Percentiles rank a stretch among this genome's conserved stretches.
Evolutionary conservation across 1,284 basidiomycete species (phyloP).

Genomic region (Microbotryomycetes sp.): DNA sequence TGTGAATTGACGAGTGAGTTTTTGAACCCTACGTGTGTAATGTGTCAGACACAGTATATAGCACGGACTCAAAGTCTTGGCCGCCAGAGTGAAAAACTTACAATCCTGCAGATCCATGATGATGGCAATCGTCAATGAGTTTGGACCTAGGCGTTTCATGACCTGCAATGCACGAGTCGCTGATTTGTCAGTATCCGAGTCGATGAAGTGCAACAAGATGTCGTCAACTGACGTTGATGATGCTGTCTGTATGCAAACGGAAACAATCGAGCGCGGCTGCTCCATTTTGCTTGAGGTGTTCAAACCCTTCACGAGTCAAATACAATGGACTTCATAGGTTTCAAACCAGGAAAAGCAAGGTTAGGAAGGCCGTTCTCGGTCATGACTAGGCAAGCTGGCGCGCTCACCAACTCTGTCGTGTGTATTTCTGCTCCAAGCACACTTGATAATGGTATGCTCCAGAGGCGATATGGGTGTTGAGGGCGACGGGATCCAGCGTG

Average conservation of each 20-base stretch:
- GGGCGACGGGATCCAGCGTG: conserved; percentile 59
- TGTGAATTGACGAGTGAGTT: conserved; percentile 47
- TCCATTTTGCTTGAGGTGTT: conserved; percentile 52
- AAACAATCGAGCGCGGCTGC: conserved; percentile 56
- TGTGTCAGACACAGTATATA: neutral
- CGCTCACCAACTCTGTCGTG: conserved; percentile 22
- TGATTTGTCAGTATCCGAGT: conserved; percentile 20
- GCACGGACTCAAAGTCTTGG: too few species aligned
- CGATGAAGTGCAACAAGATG: neutral
- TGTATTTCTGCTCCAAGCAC: conserved; percentile 31
- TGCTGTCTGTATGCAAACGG: conserved; percentile 70
- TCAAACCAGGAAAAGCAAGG: neutral
- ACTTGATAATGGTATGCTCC: conserved; percentile 65
- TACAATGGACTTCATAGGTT: conserved; percentile 57
- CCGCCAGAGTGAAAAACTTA: conserved; percentile 28
- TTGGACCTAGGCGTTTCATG: conserved; percentile 43
- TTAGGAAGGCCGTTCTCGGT: neutral
- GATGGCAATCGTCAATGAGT: conserved; percentile 58
- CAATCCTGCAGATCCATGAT: conserved; percentile 77
- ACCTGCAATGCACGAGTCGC: conserved; percentile 49
- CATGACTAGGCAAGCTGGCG: neutral
- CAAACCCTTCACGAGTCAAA: conserved; percentile 61
- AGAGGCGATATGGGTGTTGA: conserved; percentile 46
- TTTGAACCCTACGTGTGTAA: conserved; percentile 50
- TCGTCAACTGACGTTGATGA: conserved; percentile 57